phyloP scores from a whole-genome alignment of 768 basidiomycete species.

The Hygrocybe coccinea region DNA sequence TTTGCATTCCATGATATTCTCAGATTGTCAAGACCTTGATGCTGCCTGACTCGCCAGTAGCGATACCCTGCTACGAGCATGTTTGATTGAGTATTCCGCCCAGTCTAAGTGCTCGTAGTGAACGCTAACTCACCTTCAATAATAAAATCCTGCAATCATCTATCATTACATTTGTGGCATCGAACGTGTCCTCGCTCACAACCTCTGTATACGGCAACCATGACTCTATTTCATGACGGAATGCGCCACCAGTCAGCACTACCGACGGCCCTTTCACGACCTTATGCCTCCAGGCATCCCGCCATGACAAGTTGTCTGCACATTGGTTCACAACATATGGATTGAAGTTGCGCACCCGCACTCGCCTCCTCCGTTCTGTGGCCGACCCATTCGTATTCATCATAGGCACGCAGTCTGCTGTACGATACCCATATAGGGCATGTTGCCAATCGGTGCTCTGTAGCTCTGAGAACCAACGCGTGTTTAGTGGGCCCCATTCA shows the following conservation, averaged over 20 bases:
- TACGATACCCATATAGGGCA: constrained; percentile 47
- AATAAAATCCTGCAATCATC: constrained; percentile 48
- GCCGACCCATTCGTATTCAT: constrained; percentile 4
- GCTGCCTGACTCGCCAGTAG: too few relatives aligned
- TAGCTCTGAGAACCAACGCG: constrained; percentile 51
- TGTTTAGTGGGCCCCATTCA: constrained; percentile 47
- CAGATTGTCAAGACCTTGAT: not conserved
- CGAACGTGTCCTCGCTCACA: constrained; percentile 43
- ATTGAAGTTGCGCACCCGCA: constrained; percentile 39
- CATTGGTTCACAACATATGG: constrained; percentile 24
- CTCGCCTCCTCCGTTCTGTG: constrained; percentile 13
- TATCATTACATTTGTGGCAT: constrained; percentile 55
- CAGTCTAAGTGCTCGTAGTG: not conserved
- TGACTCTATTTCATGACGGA: constrained; percentile 43
- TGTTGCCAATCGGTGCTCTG: constrained; percentile 53
- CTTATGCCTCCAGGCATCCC: constrained; percentile 6
- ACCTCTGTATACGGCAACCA: constrained; percentile 49
- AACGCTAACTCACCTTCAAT: constrained; percentile 36
- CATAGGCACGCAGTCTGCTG: constrained; percentile 40
- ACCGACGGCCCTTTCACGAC: constrained; percentile 41
- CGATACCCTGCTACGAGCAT: too few relatives aligned
- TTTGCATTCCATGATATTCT: not conserved
- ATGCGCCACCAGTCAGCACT: constrained; percentile 42
- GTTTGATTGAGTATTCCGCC: not conserved
- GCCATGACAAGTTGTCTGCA: constrained; percentile 3